Percentiles rank a stretch among this genome's conserved stretches.
These are phyloP conservation scores for Lasiodiplodia gonubiensis DNA, from an alignment of 2,329 filamentous ascomycete genomes.

Conservation along the genomic window DNA sequence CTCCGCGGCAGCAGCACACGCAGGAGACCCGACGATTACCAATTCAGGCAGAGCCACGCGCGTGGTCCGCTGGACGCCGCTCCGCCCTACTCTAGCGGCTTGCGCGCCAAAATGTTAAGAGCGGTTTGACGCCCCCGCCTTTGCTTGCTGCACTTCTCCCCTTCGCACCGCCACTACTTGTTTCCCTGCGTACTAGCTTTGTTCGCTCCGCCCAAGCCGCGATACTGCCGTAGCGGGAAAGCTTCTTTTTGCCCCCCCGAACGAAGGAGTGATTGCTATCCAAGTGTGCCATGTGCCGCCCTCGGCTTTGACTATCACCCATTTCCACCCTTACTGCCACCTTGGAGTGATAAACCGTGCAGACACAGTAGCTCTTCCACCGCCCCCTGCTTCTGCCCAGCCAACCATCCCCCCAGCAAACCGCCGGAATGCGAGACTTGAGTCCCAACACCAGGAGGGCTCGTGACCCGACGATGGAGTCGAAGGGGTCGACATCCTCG, in stretches of 20 bases:
- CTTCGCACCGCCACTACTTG: conserved; percentile 4
- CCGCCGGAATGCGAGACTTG: not conserved
- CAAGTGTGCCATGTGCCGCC: conserved; percentile 14
- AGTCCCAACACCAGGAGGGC: conserved; percentile 1
- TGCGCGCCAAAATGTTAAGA: conserved; percentile 11
- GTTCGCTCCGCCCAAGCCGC: not conserved
- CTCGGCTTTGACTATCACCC: not conserved
- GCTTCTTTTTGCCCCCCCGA: conserved; percentile 11
- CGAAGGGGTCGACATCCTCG: not conserved
- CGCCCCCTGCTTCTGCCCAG: not conserved
- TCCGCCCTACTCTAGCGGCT: conserved; percentile 2
- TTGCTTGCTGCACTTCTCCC: not conserved
- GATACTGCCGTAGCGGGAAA: conserved; percentile 13
- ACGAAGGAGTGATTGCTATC: not conserved
- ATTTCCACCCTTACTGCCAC: not conserved
- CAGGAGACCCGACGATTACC: not conserved
- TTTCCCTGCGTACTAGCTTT: conserved; percentile 2
- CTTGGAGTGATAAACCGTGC: not conserved
- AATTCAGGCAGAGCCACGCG: not conserved
- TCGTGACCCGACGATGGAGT: conserved; percentile 9
- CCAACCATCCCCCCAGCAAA: not conserved
- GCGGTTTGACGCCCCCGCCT: conserved; percentile 13
- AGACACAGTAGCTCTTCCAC: not conserved
- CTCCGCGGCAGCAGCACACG: not conserved
- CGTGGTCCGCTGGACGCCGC: not conserved